phyloP scores from a whole-genome alignment of 2,329 filamentous ascomycete species.

The Pyrenochaeta sp. region DNA sequence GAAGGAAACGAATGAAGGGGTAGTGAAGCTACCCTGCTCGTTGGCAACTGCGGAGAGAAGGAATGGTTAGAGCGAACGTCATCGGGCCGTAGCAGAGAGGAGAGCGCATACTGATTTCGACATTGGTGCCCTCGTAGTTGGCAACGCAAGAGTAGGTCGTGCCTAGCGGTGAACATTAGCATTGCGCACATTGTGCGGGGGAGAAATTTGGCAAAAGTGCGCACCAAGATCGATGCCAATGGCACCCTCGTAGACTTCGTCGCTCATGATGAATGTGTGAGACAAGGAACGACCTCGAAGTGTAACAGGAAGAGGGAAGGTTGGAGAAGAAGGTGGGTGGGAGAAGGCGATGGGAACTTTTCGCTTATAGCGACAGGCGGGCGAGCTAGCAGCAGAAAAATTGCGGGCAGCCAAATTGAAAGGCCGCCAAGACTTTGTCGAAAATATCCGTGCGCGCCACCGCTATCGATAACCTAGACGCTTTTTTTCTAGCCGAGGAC shows the following conservation, averaged over 20 bases:
- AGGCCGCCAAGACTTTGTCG: background rate
- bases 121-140: slow-evolving; percentile 98
- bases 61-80: slow-evolving; percentile 26
- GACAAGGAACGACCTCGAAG: slow-evolving; percentile 38
- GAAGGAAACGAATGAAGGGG: slow-evolving; percentile 98
- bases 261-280: slow-evolving; percentile 74
- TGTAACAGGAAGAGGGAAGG: slow-evolving; percentile 36
- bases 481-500: background rate
- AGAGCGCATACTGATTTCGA: slow-evolving; percentile 84
- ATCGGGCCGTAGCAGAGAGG: slow-evolving; percentile 6
- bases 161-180: slow-evolving; percentile 64
- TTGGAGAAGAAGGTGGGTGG: slow-evolving; percentile 41
- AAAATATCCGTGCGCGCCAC: background rate
- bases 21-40: slow-evolving; percentile 99
- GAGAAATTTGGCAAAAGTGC: slow-evolving; percentile 28
- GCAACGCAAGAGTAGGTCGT: slow-evolving; percentile 99
- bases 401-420: slow-evolving; percentile 3
- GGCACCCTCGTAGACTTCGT: slow-evolving; percentile 99
- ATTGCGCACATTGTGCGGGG: slow-evolving; percentile 37
- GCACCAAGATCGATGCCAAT: slow-evolving; percentile 99
- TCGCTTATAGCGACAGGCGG: slow-evolving; percentile 7
- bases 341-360: slow-evolving; percentile 32
- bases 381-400: too few relatives aligned
- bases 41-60: slow-evolving; percentile 79
- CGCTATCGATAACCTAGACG: background rate